Evolutionary conservation across 768 basidiomycete species (phyloP).

Genomic region (Termitomyces bulborhizus): DNA sequence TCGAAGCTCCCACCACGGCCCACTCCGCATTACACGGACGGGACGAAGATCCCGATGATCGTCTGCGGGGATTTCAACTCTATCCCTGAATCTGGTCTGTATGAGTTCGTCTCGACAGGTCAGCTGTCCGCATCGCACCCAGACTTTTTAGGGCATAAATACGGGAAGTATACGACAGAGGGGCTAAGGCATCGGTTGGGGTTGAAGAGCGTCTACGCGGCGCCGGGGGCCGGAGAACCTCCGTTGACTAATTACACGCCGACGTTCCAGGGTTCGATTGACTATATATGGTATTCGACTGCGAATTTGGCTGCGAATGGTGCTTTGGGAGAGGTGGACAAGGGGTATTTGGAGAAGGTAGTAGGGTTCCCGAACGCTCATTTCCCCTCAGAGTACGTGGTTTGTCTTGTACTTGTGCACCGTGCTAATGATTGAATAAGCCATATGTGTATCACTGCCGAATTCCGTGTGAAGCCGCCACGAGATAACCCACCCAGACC

Average conservation of each 20-base stretch:
- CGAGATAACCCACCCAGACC: constrained; percentile 32
- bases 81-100: constrained; percentile 78
- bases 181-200: constrained; percentile 77
- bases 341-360: constrained; percentile 75
- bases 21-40: constrained; percentile 73
- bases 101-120: constrained; percentile 83
- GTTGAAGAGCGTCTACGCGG: constrained; percentile 81
- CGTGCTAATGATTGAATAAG: constrained; percentile 20
- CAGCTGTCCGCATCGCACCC: constrained; percentile 65
- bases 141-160: constrained; percentile 89
- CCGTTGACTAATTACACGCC: constrained; percentile 89
- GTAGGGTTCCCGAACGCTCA: constrained; percentile 97
- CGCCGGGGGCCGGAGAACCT: constrained; percentile 34
- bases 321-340: constrained; percentile 86
- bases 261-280: constrained; percentile 79
- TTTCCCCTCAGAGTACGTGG: constrained; percentile 91
- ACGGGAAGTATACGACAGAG: constrained; percentile 89
- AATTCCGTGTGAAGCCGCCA: constrained; percentile 78
- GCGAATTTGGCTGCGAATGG: constrained; percentile 69
- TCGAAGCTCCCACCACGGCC: constrained; percentile 30
- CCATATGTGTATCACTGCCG: constrained; percentile 64
- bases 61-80: constrained; percentile 98
- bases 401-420: neutral
- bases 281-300: constrained; percentile 91
- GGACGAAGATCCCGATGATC: constrained; percentile 84